Percentiles rank a stretch among this genome's conserved stretches.
phyloP scores from a whole-genome alignment of 306 rosid species.

The Geum urbanum region DNA sequence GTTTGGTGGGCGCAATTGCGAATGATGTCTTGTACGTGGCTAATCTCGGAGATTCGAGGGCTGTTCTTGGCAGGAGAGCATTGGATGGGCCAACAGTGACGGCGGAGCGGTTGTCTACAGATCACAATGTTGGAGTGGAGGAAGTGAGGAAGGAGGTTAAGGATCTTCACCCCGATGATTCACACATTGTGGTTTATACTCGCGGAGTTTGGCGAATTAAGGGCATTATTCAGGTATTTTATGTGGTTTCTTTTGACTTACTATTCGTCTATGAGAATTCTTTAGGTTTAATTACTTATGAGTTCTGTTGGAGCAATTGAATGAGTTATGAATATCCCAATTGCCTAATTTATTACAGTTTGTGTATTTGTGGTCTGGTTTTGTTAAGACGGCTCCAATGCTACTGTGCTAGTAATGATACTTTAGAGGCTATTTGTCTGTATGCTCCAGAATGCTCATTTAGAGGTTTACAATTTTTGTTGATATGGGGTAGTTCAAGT shows the following conservation, averaged over 20 bases:
- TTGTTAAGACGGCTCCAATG: neutral
- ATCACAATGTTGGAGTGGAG: conserved; percentile 62
- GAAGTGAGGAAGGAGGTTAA: conserved; percentile 61
- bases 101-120: conserved; percentile 64
- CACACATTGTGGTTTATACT: conserved; percentile 47
- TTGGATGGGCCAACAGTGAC: conserved; percentile 29
- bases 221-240: conserved; percentile 67
- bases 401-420: neutral
- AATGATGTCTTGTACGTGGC: conserved; percentile 51
- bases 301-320: neutral
- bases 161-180: conserved; percentile 75
- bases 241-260: conserved; percentile 7
- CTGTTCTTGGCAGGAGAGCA: conserved; percentile 54
- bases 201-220: conserved; percentile 68
- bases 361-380: neutral
- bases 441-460: neutral
- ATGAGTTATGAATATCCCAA: neutral
- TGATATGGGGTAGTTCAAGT: neutral
- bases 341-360: neutral
- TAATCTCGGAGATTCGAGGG: conserved; percentile 70
- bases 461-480: neutral
- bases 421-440: neutral
- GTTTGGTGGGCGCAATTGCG: conserved; percentile 59
- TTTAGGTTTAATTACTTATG: conserved; percentile 1
- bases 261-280: neutral